Conservation (phyloP, 306 rosid genomes). For the Lotus japonicus region DNA sequence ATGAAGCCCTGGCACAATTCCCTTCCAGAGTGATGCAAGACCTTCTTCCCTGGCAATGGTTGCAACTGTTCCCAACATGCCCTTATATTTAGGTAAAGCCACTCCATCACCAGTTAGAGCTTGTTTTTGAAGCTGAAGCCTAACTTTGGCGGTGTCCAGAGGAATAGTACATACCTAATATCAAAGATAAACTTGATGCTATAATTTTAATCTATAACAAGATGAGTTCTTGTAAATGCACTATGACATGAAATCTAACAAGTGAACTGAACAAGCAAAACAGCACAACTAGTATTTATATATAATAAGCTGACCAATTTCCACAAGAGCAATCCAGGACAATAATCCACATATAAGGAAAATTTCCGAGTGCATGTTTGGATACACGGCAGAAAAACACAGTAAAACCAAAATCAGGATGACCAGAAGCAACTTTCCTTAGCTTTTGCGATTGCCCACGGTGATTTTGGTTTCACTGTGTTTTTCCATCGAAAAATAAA, state of each 20-base stretch:
- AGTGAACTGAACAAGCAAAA: conserved; percentile 8
- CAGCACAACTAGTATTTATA: neutral
- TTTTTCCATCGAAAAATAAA: too few species aligned
- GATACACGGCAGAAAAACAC: too few species aligned
- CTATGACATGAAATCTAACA: neutral
- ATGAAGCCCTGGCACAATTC: conserved; percentile 88
- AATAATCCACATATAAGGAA: neutral
- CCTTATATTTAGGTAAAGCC: conserved; percentile 77
- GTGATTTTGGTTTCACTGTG: too few species aligned
- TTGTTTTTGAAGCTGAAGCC: conserved; percentile 93
- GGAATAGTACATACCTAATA: conserved; percentile 78
- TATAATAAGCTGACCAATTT: neutral
- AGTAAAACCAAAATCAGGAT: too few species aligned
- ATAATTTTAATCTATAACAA: neutral
- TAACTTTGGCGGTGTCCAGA: conserved; percentile 96
- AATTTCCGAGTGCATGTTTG: neutral
- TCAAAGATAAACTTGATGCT: conserved; percentile 21
- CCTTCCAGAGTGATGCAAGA: conserved; percentile 83
- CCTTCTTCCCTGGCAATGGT: conserved; percentile 99
- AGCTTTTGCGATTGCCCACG: too few species aligned
- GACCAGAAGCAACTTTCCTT: too few species aligned
- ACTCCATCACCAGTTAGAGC: conserved; percentile 50
- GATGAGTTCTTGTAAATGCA: neutral
- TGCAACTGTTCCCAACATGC: conserved; percentile 84
- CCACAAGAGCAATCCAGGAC: conserved; percentile 1